A percentile compares a stretch with the other conserved stretches of the same genome.
Conservation (phyloP, 352 stramenopile species). For the Phytophthora brassicae region DNA sequence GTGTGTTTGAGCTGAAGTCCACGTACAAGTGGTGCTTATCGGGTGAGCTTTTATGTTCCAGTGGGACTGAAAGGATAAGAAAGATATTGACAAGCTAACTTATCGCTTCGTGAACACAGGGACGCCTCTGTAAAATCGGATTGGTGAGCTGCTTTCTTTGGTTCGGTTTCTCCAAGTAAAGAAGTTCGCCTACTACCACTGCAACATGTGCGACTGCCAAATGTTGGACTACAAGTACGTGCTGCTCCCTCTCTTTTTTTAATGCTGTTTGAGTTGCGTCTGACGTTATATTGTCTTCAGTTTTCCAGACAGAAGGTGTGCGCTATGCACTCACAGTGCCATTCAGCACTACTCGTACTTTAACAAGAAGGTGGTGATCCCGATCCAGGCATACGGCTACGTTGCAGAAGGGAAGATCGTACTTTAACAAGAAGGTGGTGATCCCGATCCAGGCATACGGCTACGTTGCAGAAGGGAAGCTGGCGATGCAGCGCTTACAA, state of each 20-base stretch:
- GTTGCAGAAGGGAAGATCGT: slow-evolving; percentile 92
- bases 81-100: not conserved
- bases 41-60: slow-evolving; percentile 66
- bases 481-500: slow-evolving; percentile 97
- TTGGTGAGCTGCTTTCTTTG: slow-evolving; percentile 95
- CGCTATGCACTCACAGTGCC: slow-evolving; percentile 91
- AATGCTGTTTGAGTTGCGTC: slow-evolving; percentile 8
- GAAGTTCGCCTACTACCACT: slow-evolving; percentile 98
- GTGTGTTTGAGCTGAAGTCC: slow-evolving; percentile 96
- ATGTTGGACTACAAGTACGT: slow-evolving; percentile 95
- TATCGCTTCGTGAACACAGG: slow-evolving; percentile 32
- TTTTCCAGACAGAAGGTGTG: slow-evolving; percentile 84
- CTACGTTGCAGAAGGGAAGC: slow-evolving; percentile 90
- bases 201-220: slow-evolving; percentile 94
- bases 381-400: slow-evolving; percentile 96
- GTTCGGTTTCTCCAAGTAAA: slow-evolving; percentile 97
- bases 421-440: slow-evolving; percentile 98
- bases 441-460: slow-evolving; percentile 98
- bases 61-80: not conserved
- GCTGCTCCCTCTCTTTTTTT: not conserved
- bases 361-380: slow-evolving; percentile 98
- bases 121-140: slow-evolving; percentile 95
- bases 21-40: slow-evolving; percentile 98
- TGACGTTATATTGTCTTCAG: slow-evolving; percentile 26
- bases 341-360: slow-evolving; percentile 98